Percentiles rank a stretch among this genome's conserved stretches.
Evolutionary conservation across 192 early-diverging fungal genomes (phyloP).

Genomic region (Rhizophagus prolifer): DNA sequence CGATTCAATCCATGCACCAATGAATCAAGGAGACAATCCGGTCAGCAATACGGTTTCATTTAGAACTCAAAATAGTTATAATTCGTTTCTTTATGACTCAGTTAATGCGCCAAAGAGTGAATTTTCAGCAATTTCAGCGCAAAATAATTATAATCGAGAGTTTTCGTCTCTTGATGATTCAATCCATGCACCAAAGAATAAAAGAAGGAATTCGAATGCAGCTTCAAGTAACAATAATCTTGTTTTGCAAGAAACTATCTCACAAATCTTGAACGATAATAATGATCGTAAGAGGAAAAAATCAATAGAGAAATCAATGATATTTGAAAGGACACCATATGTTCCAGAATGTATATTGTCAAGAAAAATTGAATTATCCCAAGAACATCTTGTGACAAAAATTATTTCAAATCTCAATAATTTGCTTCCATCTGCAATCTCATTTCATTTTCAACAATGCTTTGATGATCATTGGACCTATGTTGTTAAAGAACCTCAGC

Average conservation of each 20-base stretch:
- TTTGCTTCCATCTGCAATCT: conserved; percentile 10
- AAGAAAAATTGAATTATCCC: background rate
- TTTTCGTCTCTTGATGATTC: background rate
- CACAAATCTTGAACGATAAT: background rate
- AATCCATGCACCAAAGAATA: conserved; percentile 16
- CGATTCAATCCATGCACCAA: background rate
- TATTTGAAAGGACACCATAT: background rate
- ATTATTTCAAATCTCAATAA: background rate
- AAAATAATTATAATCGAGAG: background rate
- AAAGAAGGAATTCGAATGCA: background rate
- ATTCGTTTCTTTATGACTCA: too few relatives aligned
- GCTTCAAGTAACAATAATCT: too few relatives aligned
- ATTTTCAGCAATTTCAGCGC: background rate
- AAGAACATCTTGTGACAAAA: conserved; percentile 3
- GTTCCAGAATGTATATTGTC: background rate
- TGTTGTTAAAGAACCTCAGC: background rate
- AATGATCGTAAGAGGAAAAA: background rate
- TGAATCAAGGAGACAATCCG: background rate
- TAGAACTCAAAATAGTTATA: too few relatives aligned
- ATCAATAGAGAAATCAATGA: background rate
- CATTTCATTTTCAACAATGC: conserved; percentile 9
- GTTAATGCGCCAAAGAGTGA: background rate
- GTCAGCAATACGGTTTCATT: too few relatives aligned
- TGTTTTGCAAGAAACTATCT: background rate
- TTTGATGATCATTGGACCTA: conserved; percentile 24